Conservation (phyloP, 139 green algal species). For the Microglena sp. region DNA sequence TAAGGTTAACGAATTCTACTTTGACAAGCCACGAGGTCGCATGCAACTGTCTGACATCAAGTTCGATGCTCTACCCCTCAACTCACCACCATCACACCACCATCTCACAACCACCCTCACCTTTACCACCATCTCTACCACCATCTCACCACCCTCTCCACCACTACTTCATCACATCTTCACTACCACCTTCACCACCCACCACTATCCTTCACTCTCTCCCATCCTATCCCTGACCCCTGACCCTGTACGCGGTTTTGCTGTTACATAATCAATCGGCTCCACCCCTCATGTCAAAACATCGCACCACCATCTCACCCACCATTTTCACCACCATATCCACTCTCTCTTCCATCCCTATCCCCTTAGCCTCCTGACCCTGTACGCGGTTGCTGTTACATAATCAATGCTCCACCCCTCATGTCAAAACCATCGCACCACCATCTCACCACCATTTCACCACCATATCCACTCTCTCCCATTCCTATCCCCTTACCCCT, state of each 20-base stretch:
- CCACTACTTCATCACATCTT: neutral
- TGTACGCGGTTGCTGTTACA: neutral
- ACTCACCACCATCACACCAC: constrained; percentile 17
- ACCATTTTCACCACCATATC: too few relatives aligned
- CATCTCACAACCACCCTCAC: neutral
- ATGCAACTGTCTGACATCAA: constrained; percentile 8
- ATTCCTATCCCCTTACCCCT: neutral
- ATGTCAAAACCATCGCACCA: neutral
- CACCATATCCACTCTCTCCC: neutral
- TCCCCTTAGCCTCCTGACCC: neutral
- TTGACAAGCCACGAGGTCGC: neutral
- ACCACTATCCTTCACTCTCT: too few relatives aligned
- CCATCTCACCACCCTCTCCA: neutral
- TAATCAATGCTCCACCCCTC: neutral
- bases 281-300: too few relatives aligned
- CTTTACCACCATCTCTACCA: too few relatives aligned
- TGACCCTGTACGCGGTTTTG: too few relatives aligned
- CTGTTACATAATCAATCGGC: too few relatives aligned
- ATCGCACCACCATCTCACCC: too few relatives aligned
- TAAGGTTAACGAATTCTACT: constrained; percentile 57
- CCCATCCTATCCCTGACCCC: too few relatives aligned
- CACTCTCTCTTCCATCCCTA: too few relatives aligned
- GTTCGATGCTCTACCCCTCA: constrained; percentile 70
- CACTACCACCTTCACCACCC: too few relatives aligned
- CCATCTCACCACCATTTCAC: neutral